Evolutionary conservation across 2,329 filamentous ascomycete species (phyloP).

Genomic region (Fusarium acutatum): DNA sequence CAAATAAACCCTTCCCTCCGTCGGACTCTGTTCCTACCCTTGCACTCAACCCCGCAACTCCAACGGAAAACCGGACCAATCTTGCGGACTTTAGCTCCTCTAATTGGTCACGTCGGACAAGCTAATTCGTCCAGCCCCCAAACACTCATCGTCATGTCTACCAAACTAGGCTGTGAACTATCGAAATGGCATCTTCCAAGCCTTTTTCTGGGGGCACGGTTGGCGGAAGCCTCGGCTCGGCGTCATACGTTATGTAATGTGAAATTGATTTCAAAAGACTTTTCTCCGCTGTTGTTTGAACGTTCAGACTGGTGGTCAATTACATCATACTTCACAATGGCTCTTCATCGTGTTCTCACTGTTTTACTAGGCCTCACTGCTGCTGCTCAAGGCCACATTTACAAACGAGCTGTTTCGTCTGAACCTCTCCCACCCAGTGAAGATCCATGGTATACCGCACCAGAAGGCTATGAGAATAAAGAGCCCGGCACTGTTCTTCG

Average conservation of each 20-base stretch:
- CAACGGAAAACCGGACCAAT: background rate
- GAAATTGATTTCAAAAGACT: background rate
- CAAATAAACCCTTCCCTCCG: background rate
- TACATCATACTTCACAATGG: conserved; percentile 9
- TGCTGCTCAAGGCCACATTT: background rate
- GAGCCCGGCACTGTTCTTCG: conserved; percentile 37
- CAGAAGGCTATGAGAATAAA: conserved; percentile 23
- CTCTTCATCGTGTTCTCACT: conserved; percentile 12
- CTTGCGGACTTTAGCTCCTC: background rate
- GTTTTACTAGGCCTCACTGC: conserved; percentile 19
- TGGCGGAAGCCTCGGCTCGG: background rate
- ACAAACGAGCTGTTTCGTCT: background rate
- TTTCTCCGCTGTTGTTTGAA: background rate
- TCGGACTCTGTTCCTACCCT: background rate
- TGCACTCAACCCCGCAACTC: background rate
- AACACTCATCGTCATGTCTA: background rate
- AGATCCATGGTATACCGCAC: conserved; percentile 40
- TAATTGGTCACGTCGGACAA: background rate
- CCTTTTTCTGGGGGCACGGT: background rate
- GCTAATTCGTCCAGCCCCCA: background rate
- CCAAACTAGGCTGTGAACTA: background rate
- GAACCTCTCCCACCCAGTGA: conserved; percentile 27
- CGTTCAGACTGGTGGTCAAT: background rate
- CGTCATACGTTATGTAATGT: background rate
- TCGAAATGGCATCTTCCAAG: background rate